Evolutionary conservation across 129 eudicot genomes (phyloP).

Genomic region (Rutidosis leptorrhynchoides): DNA sequence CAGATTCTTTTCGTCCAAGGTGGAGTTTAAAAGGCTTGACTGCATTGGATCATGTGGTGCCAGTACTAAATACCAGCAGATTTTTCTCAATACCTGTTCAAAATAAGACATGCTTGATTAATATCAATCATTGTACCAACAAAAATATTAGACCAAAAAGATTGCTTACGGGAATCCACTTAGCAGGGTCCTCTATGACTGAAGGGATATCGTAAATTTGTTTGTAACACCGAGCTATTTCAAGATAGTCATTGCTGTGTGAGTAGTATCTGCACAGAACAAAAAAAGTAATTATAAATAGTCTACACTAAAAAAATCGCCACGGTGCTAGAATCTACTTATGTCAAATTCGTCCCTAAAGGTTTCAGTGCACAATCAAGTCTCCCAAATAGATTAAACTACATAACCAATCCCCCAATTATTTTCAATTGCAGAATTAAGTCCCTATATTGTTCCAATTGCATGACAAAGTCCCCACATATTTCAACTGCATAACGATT

Average conservation of each 20-base stretch:
- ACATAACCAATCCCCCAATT: not conserved
- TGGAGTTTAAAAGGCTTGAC: slow-evolving; percentile 85
- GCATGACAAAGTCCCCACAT: not conserved
- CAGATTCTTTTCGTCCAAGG: slow-evolving; percentile 84
- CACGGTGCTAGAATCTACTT: not conserved
- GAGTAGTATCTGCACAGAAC: slow-evolving; percentile 55
- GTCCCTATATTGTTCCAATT: not conserved
- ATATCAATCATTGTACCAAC: not conserved
- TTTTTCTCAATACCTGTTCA: slow-evolving; percentile 72
- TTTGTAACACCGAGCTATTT: slow-evolving; percentile 91
- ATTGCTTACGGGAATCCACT: slow-evolving; percentile 70
- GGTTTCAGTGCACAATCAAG: not conserved
- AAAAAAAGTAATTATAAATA: not conserved
- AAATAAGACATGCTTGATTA: not conserved
- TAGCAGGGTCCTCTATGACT: slow-evolving; percentile 73
- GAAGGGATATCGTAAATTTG: slow-evolving; percentile 88
- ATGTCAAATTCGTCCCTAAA: not conserved
- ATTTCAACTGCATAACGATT: not conserved
- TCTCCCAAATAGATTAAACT: not conserved
- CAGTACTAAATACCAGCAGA: slow-evolving; percentile 83
- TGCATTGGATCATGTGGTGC: slow-evolving; percentile 98
- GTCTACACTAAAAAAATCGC: not conserved
- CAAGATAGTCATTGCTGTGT: slow-evolving; percentile 86
- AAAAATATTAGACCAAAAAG: not conserved
- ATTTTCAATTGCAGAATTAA: not conserved